Base-by-base conservation (phyloP, 2,329 filamentous ascomycete species). In the Xylariaceae sp. region DNA sequence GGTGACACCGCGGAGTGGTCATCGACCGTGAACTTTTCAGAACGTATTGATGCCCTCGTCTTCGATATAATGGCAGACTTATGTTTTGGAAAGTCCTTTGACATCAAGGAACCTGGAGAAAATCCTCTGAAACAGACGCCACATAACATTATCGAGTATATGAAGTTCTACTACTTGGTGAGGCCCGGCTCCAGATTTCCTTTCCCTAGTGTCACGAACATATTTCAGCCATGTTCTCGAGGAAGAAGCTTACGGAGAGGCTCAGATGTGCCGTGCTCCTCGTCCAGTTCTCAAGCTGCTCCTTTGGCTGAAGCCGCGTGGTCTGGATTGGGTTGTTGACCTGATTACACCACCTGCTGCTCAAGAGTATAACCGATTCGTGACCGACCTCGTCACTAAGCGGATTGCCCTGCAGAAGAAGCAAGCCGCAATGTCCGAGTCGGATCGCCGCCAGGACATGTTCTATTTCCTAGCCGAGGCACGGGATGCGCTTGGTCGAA, bases 31-130 rank as follows among this genome's bases (percentile, higher is more conserved):
- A 44, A 51, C 18, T 30, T 49, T 12, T 9, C 29, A 2, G 26
- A 39, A 6, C 30, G 23, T 11, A 7, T 47, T 2, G 34, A 42
- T 11, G 5, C 9, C 9, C 36, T 49, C 7, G 19, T 33, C 4
- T 47, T 49, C 16, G 46, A 49, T 13, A 40, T 49, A 13, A 43
- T 50, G 40, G 43, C 38, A 3, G 46, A 48, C n/a, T 39, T 53
- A 2, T 27, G 36, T 23, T 53, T 53, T 29, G 49, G 49, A 2
- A 37, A 29, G 15, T 50, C 47, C 2, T 50, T 53, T 31, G 33
- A 50, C 26, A 38, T 46, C 17, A 50, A 52, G 24, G 47, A 52
- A 24, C 48, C 50, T 3, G 45, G 37, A 6, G 30, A 43, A 0
- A 51, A 47, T 19, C 35, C 33, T 1, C 19, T 51, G 4, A 47